Evolutionary conservation across 345 rosid genomes (phyloP), one percentile per base, ranked within the genome.

Genomic region (Hypericum androsaemum): DNA sequence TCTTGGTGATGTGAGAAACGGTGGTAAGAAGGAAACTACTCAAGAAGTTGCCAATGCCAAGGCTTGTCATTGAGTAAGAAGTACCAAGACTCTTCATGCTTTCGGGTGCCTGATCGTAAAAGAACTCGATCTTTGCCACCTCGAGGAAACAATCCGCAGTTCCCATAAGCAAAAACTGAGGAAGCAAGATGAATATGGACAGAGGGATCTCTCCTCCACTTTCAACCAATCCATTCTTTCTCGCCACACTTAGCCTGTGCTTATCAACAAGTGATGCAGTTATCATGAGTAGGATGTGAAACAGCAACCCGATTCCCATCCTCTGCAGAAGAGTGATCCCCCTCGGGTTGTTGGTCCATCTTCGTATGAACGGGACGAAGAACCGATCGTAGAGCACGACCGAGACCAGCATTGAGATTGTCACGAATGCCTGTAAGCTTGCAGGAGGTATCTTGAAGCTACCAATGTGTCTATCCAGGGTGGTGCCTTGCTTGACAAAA

Each of bases 21-120:
- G 89, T 75, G 2, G 83, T 67, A 6, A 82, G 84, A 44, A 84
- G 71, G 40, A 84, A 78, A 37, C 84, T 90, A 48, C 96, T 84
- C 0, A 87, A n/a, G 72, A 84, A 87, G 37, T 79, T 77, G 2
- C 96, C 95, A 4, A 74, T 39, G 2, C 95, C 95, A 7, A 78
- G 58, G 53, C 74, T 71, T 0, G 81, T 71, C 15, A 65, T 71
- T 14, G 76, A 16, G 42, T 82, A 88, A 0, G 89, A 84, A 54
- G 95, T 87, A 5, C 95, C 98, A 0, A 84, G 83, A 61, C 96
- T 90, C 74, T 87, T 90, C 98, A 82, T 88, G 65, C 82, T 68
- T 43, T 84, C 96, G 0, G 95, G 96, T 8, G 96, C 94, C 56
- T 90, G 96, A 54, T 90, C 98, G 22, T 84, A 92, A 75, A 88